phyloP scores from a whole-genome alignment of 2,329 filamentous ascomycete species.

The Paecilomyces sp. region DNA sequence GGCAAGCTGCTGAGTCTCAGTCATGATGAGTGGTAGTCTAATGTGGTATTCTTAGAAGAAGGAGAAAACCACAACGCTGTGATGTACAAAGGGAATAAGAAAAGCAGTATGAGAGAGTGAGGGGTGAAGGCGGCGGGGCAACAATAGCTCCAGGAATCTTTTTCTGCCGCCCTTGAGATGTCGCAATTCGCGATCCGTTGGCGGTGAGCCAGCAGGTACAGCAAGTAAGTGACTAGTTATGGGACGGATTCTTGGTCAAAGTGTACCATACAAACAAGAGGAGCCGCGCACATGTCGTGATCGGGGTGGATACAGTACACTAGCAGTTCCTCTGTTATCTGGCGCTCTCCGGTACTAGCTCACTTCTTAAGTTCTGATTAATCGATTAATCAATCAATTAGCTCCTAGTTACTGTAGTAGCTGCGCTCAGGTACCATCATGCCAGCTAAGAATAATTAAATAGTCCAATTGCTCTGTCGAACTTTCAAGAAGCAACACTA shows the following conservation, averaged over 20 bases:
- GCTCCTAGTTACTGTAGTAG: no score
- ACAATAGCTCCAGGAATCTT: background rate
- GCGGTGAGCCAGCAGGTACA: background rate
- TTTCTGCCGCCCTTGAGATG: background rate
- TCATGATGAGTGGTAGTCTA: constrained; percentile 16
- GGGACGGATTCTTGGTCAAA: no score
- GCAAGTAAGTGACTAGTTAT: no score
- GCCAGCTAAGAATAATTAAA: no score
- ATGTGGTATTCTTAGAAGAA: background rate
- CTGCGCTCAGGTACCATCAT: no score
- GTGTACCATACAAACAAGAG: background rate
- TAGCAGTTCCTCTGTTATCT: no score
- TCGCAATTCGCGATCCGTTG: background rate
- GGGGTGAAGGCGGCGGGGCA: background rate
- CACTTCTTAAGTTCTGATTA: no score
- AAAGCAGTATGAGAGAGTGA: background rate
- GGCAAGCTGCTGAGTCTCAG: constrained; percentile 6
- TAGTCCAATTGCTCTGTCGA: background rate
- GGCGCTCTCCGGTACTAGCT: no score
- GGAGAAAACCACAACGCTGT: background rate
- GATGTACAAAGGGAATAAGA: constrained; percentile 7
- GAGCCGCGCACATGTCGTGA: background rate
- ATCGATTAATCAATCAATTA: no score
- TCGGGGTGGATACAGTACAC: background rate
- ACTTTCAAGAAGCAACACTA: constrained; percentile 1